Evolutionary conservation across 331 rosid genomes (phyloP).

Genomic region (Arachis monticola): DNA sequence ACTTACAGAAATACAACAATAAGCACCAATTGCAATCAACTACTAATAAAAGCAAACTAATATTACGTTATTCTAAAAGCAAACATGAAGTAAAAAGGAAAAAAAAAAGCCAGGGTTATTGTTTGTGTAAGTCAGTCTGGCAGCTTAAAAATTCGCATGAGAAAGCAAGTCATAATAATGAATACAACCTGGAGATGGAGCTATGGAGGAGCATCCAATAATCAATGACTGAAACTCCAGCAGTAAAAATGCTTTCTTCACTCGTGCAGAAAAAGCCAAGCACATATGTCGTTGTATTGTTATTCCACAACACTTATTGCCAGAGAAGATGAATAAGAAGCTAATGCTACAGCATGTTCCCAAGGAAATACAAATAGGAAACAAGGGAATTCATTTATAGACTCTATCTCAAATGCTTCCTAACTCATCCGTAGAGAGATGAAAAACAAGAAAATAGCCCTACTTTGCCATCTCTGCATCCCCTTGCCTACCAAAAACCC

Average conservation of each 20-base stretch:
- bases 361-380: slow-evolving; percentile 47
- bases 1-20: background rate
- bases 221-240: slow-evolving; percentile 27
- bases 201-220: background rate
- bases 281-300: slow-evolving; percentile 49
- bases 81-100: background rate
- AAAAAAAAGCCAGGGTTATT: background rate
- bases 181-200: background rate
- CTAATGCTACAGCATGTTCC: slow-evolving; percentile 52
- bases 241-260: slow-evolving; percentile 42
- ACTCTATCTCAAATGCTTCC: slow-evolving; percentile 53
- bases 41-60: background rate
- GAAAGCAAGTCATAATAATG: slow-evolving; percentile 1
- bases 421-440: slow-evolving; percentile 44
- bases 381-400: slow-evolving; percentile 60
- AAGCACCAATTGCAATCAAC: background rate
- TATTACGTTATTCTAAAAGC: background rate
- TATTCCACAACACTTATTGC: slow-evolving; percentile 55
- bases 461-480: slow-evolving; percentile 57
- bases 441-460: slow-evolving; percentile 43
- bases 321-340: slow-evolving; percentile 52
- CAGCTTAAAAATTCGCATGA: background rate
- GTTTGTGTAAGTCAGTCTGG: background rate
- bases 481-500: slow-evolving; percentile 64
- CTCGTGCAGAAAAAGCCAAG: slow-evolving; percentile 39